phyloP scores from a whole-genome alignment of 73 alveolate genomes.

The Tetrahymena malaccensis region DNA sequence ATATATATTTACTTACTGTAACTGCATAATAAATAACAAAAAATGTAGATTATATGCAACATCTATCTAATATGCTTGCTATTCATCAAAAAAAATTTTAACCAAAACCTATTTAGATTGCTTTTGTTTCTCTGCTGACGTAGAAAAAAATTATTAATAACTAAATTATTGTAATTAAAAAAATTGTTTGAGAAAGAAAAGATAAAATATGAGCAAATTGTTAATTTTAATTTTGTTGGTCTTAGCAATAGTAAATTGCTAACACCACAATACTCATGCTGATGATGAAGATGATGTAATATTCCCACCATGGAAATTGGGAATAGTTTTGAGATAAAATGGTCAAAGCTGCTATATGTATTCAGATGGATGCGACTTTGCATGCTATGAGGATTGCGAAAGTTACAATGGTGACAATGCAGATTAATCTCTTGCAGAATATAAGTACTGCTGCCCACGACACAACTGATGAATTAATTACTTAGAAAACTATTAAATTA shows the following conservation, averaged over 20 bases:
- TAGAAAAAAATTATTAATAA: not conserved
- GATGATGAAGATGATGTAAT: not conserved
- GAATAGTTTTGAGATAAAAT: not conserved
- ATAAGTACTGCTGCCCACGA: not conserved
- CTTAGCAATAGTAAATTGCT: not conserved
- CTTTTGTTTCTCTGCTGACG: too few species aligned
- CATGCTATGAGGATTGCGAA: not conserved
- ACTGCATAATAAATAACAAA: too few species aligned
- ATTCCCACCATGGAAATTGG: not conserved
- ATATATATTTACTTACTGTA: too few species aligned
- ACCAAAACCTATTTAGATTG: too few species aligned
- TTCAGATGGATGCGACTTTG: not conserved
- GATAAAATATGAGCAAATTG: not conserved
- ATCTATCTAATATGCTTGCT: too few species aligned
- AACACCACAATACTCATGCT: not conserved
- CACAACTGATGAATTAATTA: not conserved
- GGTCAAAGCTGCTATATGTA: not conserved
- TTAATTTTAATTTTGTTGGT: not conserved
- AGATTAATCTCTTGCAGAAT: not conserved
- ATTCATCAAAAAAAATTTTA: too few species aligned
- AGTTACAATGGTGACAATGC: not conserved
- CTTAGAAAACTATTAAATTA: too few species aligned
- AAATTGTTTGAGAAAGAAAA: not conserved
- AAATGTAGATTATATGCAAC: too few species aligned
- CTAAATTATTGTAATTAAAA: not conserved